Conservation (phyloP, 345 rosid species). For the Eucalyptus melliodora region DNA sequence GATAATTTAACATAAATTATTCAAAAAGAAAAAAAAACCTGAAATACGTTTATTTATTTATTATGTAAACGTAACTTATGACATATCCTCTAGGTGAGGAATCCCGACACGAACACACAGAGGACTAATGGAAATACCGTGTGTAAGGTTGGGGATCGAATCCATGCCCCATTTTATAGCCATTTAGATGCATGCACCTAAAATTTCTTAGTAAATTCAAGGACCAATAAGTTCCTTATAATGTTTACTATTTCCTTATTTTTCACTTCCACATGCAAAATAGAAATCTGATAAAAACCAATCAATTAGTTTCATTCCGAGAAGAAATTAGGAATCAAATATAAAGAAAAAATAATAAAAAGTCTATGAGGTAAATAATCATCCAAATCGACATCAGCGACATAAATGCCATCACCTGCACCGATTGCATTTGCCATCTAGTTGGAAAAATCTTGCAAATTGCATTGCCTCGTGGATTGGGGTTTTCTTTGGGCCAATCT, state of each 20-base stretch:
- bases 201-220: no score
- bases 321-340: neutral
- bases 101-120: rapidly evolving
- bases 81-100: neutral
- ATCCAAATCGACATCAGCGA: neutral
- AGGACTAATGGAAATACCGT: neutral
- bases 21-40: neutral
- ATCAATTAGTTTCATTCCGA: neutral
- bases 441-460: neutral
- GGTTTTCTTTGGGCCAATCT: neutral
- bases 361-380: neutral
- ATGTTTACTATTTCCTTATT: neutral
- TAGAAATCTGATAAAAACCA: neutral
- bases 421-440: neutral
- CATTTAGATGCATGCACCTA: neutral
- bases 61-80: neutral
- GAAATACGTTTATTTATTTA: neutral
- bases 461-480: neutral
- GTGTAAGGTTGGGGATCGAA: neutral
- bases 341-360: neutral
- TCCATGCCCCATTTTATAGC: neutral
- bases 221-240: neutral
- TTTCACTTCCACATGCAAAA: neutral
- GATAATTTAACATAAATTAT: neutral
- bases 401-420: neutral